Base-by-base conservation (phyloP, 2,329 filamentous ascomycete species). In the Neurospora sp. region DNA sequence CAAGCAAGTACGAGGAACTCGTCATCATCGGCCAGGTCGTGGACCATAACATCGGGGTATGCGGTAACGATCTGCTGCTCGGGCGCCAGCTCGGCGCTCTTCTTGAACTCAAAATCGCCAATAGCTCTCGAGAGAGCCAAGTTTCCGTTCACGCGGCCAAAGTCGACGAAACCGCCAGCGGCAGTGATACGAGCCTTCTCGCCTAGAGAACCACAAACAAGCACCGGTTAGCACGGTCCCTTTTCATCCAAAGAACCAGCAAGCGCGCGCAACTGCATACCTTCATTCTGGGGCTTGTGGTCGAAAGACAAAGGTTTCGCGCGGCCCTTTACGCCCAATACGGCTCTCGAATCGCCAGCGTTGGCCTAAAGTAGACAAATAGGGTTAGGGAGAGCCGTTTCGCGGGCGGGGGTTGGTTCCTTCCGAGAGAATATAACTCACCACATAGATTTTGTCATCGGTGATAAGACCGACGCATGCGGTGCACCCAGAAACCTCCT, bases 61-160 rank as follows among this genome's bases (percentile, higher is more conserved):
- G 96, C 96, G 17, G 96, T 99, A 62, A 99, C 96, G 74, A 99
- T 98, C 82, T 99, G 96, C 79, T 97, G 92, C 83, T 99, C 96
- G n/a, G 96, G 96, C 3, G 95, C 90, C 66, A 99, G 89, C 78
- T 97, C 94, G 75, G 95, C 92, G 80, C 93, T 97, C 87, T 98
- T 98, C 87, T 99, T 99, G 87, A 99, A 99, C 80, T 99, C 96
- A 79, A 99, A 99, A 81, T 99, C 96, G 76, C 96, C 96, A 81
- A 99, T 97, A 76, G 96, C 96, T 81, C 96, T 92, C 72, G 96
- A 99, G 72, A 99, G 86, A 66, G 96, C 96, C 66, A 99, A 88
- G 81, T 99, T 99, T 79, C 96, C 96, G 80, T 99, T 99, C 76
- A 99, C 96, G 79, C 96, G 92, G 73, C 96, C 96, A 79, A 98